Evolutionary conservation across 371 early-diverging fungal species (phyloP), one percentile per base, ranked within the genome.

Genomic region (Mucor indicus): DNA sequence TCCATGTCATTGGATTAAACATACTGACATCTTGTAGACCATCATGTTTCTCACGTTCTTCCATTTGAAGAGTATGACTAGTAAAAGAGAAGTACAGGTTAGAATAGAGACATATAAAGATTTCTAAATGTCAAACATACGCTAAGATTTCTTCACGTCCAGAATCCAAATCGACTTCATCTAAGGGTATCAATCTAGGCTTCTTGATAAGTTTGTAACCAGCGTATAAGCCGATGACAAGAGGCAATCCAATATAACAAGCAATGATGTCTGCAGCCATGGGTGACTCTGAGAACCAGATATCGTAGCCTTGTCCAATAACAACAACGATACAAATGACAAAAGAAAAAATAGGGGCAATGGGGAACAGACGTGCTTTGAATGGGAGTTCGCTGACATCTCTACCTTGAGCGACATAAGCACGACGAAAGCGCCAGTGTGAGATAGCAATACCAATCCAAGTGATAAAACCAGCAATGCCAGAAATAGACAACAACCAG

Each of bases 401-500:
- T 30, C 75, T 75, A 6, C 87, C 87, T 62, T 93, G 93, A 11
- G 79, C 79, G 25, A 70, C 53, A 56, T 78, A 86, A 8, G 92
- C 92, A 36, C 71, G 74, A 24, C 92, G 86, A 80, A 93, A 93
- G 11, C 91, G 85, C 44, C 81, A 75, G 56, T 93, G 91, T 25
- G 80, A 78, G 24, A 84, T 62, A 1, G 80, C 76, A 52, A 93
- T 93, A 49, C 86, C 65, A 30, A 69, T 25, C 93, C 93, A 93
- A 36, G 89, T 84, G 38, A 88, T 70, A 49, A 92, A 80, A 20
- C 90, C 89, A 1, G 91, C 80, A 16, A 85, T 72, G 20, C 86
- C 85, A 23, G 86, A 75, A 19, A 92, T 58, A 32, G 77, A 75
- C 54, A 87, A 52, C 19, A 92, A 67, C 63, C 61, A 58, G 41